Evolutionary conservation across 805 yeast species (phyloP).

Genomic region (Spathaspora sp.): DNA sequence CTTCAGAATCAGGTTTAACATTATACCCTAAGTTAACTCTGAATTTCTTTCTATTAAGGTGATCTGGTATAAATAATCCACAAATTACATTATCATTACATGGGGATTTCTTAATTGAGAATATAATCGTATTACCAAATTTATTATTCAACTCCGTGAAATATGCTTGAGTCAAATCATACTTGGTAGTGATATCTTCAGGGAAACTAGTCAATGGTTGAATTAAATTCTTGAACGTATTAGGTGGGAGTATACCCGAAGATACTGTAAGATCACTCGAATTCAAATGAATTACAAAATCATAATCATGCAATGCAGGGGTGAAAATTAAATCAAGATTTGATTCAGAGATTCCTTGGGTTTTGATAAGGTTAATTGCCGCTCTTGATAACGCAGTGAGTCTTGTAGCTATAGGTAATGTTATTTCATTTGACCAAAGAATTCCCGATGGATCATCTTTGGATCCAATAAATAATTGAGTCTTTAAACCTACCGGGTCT

Average conservation of each 20-base stretch:
- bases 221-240: constrained; percentile 60
- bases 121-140: constrained; percentile 64
- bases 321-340: constrained; percentile 61
- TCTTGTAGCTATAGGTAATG: constrained; percentile 79
- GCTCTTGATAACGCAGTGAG: constrained; percentile 83
- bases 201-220: constrained; percentile 41
- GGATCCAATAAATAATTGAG: constrained; percentile 81
- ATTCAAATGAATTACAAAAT: constrained; percentile 65
- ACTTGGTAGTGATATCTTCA: constrained; percentile 42
- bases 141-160: constrained; percentile 58
- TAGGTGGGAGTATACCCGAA: constrained; percentile 54
- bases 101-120: constrained; percentile 58
- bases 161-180: constrained; percentile 61
- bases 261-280: constrained; percentile 35
- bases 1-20: constrained; percentile 54
- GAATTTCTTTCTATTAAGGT: constrained; percentile 60
- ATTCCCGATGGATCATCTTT: constrained; percentile 84
- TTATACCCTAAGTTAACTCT: constrained; percentile 77
- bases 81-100: constrained; percentile 66
- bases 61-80: constrained; percentile 76
- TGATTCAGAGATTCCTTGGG: constrained; percentile 35
- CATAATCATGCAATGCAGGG: constrained; percentile 82
- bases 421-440: constrained; percentile 65
- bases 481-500: constrained; percentile 78
- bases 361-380: constrained; percentile 53